Evolutionary conservation across 768 basidiomycete species (phyloP).

Genomic region (Amanita exitialis): DNA sequence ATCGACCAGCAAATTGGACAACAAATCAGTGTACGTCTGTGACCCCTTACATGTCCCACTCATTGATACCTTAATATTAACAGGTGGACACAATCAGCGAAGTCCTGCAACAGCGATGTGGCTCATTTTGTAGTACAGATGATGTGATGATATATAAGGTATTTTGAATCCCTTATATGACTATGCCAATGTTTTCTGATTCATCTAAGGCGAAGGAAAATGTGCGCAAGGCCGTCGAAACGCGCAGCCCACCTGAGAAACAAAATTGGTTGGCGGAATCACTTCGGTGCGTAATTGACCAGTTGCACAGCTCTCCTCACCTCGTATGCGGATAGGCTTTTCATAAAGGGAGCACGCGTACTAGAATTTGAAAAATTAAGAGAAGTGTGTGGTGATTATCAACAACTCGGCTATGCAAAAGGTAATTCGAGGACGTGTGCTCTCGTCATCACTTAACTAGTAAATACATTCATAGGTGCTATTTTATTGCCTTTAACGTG

Average conservation of each 20-base stretch:
- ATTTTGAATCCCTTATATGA: conserved; percentile 1
- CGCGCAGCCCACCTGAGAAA: conserved; percentile 61
- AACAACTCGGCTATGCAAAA: conserved; percentile 71
- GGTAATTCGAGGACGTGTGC: conserved; percentile 30
- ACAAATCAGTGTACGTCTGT: conserved; percentile 72
- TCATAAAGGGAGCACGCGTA: conserved; percentile 80
- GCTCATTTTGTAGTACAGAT: conserved; percentile 95
- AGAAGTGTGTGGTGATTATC: conserved; percentile 86
- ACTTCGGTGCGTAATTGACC: conserved; percentile 46
- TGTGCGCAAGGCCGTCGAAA: conserved; percentile 81
- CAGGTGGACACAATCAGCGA: conserved; percentile 97
- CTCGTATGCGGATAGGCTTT: conserved; percentile 43
- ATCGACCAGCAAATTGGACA: conserved; percentile 98
- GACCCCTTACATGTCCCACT: neutral
- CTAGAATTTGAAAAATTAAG: conserved; percentile 76
- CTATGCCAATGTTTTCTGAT: conserved; percentile 4
- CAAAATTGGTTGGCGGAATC: conserved; percentile 81
- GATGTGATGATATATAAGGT: conserved; percentile 98
- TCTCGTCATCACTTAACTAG: neutral
- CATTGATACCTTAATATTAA: conserved; percentile 8
- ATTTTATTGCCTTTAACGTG: conserved; percentile 80
- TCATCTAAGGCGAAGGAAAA: conserved; percentile 77
- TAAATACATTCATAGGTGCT: conserved; percentile 44
- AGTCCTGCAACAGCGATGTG: conserved; percentile 87
- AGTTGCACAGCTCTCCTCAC: conserved; percentile 2